Base-by-base conservation (phyloP, 2,329 filamentous ascomycete species). In the Botrytis hyacinthi region DNA sequence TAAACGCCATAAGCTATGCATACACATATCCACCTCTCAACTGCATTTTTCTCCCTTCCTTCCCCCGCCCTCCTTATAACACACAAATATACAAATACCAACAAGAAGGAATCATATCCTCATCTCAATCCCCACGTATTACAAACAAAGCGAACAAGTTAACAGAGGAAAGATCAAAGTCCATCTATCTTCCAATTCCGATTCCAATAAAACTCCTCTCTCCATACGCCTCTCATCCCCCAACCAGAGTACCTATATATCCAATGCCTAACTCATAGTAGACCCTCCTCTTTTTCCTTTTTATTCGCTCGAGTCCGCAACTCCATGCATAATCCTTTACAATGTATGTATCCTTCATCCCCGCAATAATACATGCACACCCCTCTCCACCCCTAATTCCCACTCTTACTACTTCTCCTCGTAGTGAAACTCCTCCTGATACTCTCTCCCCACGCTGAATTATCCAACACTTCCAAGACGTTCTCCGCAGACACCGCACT, bases 371-470 rank as follows among this genome's bases (percentile, higher is more conserved):
- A 26, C n/a, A 62, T n/a, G 22, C 10, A 32, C 22, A 61, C 32
- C 20, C 32, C 26, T 29, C 20, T 29, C 32, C 29, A 22, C 14
- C 35, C n/a, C 35, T n/a, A 71, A 5, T 40, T 12, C 61, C 9
- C 57, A 37, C 57, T 22, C 8, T 72, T 72, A 37, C 70, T 44
- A 8, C 84, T 82, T 76, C 88, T 85, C 78, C 86, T 86, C 79
- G 86, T 87, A 71, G 94, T 97, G 78, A 96, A 94, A 83, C 94
- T 97, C 75, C 94, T 88, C 76, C 94, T 87, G 76, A 98, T 94
- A 85, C 93, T 97, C 83, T 97, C 93, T 70, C 95, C 93, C 95
- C 95, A 98, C 26, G 93, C 91, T 29, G 93, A 96, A 79, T 95
- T 93, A 79, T 96, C 93, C 72, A 98, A 87, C 80, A 96, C 92